Evolutionary conservation across 1,284 basidiomycete species (phyloP).

Genomic region (Rhodotorula glutinis): DNA sequence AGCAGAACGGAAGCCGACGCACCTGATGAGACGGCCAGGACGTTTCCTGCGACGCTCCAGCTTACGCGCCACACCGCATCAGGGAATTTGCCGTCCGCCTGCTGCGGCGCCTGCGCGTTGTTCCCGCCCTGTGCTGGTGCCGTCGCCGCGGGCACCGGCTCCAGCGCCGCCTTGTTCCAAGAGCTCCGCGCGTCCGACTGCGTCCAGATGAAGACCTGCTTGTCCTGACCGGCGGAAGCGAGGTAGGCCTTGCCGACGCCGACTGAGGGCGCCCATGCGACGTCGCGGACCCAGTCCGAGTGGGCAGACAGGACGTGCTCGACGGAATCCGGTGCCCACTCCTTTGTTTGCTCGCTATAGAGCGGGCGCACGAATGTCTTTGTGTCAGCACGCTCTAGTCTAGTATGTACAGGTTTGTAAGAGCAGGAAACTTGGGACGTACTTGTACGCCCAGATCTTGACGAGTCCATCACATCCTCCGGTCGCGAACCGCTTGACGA

Average conservation of each 20-base stretch:
- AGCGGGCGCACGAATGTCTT: too few relatives aligned
- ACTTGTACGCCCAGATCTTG: slow-evolving; percentile 82
- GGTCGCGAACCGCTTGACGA: slow-evolving; percentile 78
- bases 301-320: slow-evolving; percentile 79
- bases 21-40: slow-evolving; percentile 93
- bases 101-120: slow-evolving; percentile 6
- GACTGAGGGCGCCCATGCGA: slow-evolving; percentile 96
- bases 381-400: neutral
- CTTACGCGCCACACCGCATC: slow-evolving; percentile 96
- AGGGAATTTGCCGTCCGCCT: slow-evolving; percentile 65
- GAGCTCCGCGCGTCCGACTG: slow-evolving; percentile 71
- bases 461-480: slow-evolving; percentile 96
- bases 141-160: slow-evolving; percentile 55
- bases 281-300: slow-evolving; percentile 95
- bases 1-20: neutral
- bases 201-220: slow-evolving; percentile 91
- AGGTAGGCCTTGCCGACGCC: slow-evolving; percentile 92
- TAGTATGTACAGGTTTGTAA: too few relatives aligned
- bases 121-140: slow-evolving; percentile 16
- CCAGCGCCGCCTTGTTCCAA: slow-evolving; percentile 82
- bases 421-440: neutral
- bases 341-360: slow-evolving; percentile 47
- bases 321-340: slow-evolving; percentile 73
- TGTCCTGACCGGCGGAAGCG: slow-evolving; percentile 91
- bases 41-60: slow-evolving; percentile 94